Evolutionary conservation across 2,329 filamentous ascomycete species (phyloP).

Genomic region (Cladorrhinum sp.): DNA sequence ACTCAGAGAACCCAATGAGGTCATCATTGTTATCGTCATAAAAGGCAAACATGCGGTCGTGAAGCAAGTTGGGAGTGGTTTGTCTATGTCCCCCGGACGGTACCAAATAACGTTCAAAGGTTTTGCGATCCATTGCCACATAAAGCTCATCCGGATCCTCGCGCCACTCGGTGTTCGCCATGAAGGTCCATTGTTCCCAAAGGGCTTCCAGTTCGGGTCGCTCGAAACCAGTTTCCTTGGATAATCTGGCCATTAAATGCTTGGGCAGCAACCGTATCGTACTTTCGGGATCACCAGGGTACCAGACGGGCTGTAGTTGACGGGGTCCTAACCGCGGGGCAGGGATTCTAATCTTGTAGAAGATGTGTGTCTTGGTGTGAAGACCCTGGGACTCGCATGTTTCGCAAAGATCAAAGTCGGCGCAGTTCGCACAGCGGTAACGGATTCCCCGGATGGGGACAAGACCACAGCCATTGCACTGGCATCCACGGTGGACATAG

Average conservation of each 20-base stretch:
- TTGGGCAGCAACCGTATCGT: conserved; percentile 66
- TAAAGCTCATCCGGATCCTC: conserved; percentile 74
- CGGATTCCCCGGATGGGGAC: conserved; percentile 88
- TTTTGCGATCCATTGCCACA: conserved; percentile 85
- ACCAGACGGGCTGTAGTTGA: conserved; percentile 80
- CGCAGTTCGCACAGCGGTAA: conserved; percentile 93
- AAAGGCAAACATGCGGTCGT: conserved; percentile 94
- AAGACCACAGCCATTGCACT: conserved; percentile 84
- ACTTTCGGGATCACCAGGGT: conserved; percentile 78
- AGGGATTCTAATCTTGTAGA: conserved; percentile 92
- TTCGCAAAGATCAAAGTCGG: conserved; percentile 94
- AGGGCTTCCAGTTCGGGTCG: conserved; percentile 85
- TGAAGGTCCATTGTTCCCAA: conserved; percentile 95
- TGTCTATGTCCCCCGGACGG: conserved; percentile 78
- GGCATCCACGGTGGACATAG: conserved; percentile 88
- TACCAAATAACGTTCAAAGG: conserved; percentile 87
- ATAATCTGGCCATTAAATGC: conserved; percentile 64
- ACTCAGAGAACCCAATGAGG: conserved; percentile 89
- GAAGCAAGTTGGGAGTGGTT: conserved; percentile 81
- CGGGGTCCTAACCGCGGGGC: conserved; percentile 79
- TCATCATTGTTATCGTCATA: conserved; percentile 90
- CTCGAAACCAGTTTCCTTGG: conserved; percentile 74
- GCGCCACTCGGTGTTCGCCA: conserved; percentile 81
- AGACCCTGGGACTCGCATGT: conserved; percentile 77
- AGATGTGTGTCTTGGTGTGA: conserved; percentile 88